Conservation (phyloP, 305 asterid species). For the Fraxinus velutina region DNA sequence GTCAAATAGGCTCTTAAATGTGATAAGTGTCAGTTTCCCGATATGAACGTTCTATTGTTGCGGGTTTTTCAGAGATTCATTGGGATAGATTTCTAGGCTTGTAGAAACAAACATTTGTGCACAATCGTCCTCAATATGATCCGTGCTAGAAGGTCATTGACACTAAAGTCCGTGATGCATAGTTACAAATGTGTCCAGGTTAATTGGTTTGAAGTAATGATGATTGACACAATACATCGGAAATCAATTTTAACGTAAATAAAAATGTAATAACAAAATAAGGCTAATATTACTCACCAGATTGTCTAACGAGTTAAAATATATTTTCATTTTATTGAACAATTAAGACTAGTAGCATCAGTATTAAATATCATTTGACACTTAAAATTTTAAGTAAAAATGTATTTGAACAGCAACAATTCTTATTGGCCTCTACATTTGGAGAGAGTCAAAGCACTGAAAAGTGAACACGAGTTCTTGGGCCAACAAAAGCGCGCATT, state of each 20-base stretch:
- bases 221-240: neutral
- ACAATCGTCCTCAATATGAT: neutral
- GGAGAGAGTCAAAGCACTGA: neutral
- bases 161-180: neutral
- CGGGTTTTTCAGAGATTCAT: neutral
- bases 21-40: neutral
- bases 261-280: no score
- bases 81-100: neutral
- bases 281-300: no score
- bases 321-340: no score
- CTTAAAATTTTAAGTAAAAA: neutral
- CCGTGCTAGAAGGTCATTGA: neutral
- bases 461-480: neutral
- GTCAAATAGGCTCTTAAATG: no score
- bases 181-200: neutral
- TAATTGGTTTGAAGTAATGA: neutral
- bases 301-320: no score
- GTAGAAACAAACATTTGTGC: neutral
- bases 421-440: neutral
- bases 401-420: neutral
- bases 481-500: neutral
- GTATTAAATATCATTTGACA: neutral
- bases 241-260: no score
- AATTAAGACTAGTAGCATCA: neutral
- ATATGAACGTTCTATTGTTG: neutral